Percentiles rank a stretch among this genome's conserved stretches.
Conservation (phyloP, 2,329 filamentous ascomycete genomes). For the Periconia sp. region DNA sequence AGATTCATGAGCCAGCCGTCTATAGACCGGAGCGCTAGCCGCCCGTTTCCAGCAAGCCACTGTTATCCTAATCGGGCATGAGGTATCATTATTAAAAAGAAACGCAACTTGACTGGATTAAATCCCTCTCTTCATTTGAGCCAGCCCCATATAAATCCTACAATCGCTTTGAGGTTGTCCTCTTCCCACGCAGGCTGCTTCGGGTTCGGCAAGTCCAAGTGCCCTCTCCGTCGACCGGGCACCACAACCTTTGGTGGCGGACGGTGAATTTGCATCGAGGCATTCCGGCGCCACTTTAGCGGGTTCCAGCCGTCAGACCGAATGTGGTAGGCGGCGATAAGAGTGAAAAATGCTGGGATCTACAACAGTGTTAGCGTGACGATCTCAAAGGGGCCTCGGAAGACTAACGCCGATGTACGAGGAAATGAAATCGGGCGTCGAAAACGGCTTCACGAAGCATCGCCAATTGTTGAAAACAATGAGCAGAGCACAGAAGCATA, state of each 20-base stretch:
- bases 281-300: constrained; percentile 29
- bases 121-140: constrained; percentile 26
- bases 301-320: constrained; percentile 35
- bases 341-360: constrained; percentile 28
- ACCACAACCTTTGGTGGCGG: constrained; percentile 34
- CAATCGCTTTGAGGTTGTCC: constrained; percentile 29
- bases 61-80: too few species aligned
- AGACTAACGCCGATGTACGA: constrained; percentile 32
- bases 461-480: constrained; percentile 36
- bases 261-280: constrained; percentile 35
- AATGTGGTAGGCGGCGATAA: constrained; percentile 32
- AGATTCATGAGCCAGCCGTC: constrained; percentile 2
- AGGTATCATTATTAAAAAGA: constrained; percentile 2
- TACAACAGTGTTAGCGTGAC: constrained; percentile 7
- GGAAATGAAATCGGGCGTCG: constrained; percentile 18
- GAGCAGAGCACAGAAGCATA: constrained; percentile 30
- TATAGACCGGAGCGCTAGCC: too few species aligned
- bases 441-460: constrained; percentile 25
- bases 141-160: constrained; percentile 33
- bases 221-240: constrained; percentile 28
- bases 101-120: neutral
- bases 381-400: neutral
- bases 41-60: too few species aligned
- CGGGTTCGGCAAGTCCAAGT: constrained; percentile 30
- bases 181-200: constrained; percentile 29